Evolutionary conservation across 306 rosid genomes (phyloP).

Genomic region (Dryas drummondii): DNA sequence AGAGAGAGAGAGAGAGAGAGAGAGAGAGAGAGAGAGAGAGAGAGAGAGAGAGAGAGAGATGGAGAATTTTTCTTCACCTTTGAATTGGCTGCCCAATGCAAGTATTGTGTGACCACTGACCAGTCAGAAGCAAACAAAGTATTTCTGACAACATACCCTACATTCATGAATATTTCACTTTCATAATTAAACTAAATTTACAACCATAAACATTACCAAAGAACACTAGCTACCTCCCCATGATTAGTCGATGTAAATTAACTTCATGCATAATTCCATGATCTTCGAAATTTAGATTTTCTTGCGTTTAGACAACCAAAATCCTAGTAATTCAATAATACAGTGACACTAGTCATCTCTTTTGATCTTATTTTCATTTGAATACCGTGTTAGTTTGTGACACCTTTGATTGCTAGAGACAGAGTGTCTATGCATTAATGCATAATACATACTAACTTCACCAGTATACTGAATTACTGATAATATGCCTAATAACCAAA

Average conservation of each 20-base stretch:
- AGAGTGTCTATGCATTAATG: too few species aligned
- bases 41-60: neutral
- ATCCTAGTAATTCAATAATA: neutral
- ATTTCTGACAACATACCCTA: slow-evolving; percentile 23
- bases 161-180: slow-evolving; percentile 20
- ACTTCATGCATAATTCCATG: neutral
- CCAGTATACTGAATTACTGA: neutral
- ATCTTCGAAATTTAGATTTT: neutral
- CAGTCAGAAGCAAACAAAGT: slow-evolving; percentile 34
- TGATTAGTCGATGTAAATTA: neutral
- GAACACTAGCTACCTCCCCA: neutral
- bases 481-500: slow-evolving; percentile 21
- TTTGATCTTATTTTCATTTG: too few species aligned
- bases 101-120: slow-evolving; percentile 39
- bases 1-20: neutral
- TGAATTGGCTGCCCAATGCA: slow-evolving; percentile 29
- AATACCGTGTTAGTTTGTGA: too few species aligned
- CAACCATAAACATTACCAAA: neutral
- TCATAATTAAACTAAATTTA: neutral
- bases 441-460: too few species aligned
- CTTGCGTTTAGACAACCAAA: neutral
- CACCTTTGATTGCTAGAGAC: too few species aligned
- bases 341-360: too few species aligned
- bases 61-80: slow-evolving; percentile 21
- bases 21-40: neutral